A percentile compares a stretch with the other conserved stretches of the same genome.
Conservation (phyloP, 2,329 filamentous ascomycete species). For the Colletotrichum higginsianum region DNA sequence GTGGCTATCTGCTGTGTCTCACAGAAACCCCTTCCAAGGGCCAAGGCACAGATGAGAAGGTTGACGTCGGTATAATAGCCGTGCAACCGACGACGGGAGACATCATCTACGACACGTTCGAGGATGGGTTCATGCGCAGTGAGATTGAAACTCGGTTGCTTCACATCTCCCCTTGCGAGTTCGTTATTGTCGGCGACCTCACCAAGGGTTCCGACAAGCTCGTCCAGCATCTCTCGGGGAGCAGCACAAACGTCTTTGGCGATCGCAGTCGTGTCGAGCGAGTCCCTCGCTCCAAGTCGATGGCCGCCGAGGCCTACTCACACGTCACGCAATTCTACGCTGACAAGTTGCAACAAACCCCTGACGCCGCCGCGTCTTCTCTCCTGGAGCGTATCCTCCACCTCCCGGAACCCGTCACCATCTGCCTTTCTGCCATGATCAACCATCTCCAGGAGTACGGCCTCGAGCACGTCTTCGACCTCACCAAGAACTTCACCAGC, state of each 20-base stretch:
- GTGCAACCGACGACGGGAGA: conserved; percentile 97
- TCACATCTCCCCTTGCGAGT: conserved; percentile 96
- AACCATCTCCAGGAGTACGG: conserved; percentile 92
- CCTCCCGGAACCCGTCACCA: conserved; percentile 87
- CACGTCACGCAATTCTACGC: conserved; percentile 96
- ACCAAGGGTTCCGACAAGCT: conserved; percentile 95
- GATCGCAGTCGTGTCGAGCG: conserved; percentile 91
- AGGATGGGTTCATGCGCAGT: conserved; percentile 97
- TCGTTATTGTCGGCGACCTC: conserved; percentile 91
- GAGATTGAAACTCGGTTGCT: conserved; percentile 96
- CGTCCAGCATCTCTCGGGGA: conserved; percentile 89
- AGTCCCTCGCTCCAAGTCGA: conserved; percentile 81
- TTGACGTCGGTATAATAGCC: conserved; percentile 91
- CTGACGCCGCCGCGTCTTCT: conserved; percentile 61
- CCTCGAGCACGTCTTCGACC: conserved; percentile 92
- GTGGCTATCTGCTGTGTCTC: conserved; percentile 94
- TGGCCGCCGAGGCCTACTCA: conserved; percentile 86
- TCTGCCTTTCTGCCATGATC: conserved; percentile 97
- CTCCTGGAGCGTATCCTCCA: conserved; percentile 89
- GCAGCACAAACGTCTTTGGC: conserved; percentile 91
- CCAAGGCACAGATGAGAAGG: conserved; percentile 91
- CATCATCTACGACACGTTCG: conserved; percentile 95
- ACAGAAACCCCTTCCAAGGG: conserved; percentile 86
- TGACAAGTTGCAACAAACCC: conserved; percentile 78
- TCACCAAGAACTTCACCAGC: conserved; percentile 97